Evolutionary conservation across 192 early-diverging fungal genomes (phyloP).

Genomic region (Globomyces pollinis-pini): DNA sequence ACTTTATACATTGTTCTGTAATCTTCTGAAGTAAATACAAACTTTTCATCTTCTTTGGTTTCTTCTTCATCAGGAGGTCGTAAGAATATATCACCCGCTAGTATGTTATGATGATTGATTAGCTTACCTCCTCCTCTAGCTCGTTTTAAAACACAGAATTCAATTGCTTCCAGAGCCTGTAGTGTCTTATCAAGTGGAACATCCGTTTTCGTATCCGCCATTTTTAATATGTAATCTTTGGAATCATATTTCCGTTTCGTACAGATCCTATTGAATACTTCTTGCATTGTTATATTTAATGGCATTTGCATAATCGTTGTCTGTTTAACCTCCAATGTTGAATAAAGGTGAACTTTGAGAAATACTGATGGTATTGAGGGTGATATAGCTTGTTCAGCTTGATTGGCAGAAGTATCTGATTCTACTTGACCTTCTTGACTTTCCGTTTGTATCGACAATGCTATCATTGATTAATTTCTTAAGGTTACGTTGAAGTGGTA

Average conservation of each 20-base stretch:
- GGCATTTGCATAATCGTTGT: slow-evolving; percentile 81
- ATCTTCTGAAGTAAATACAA: slow-evolving; percentile 39
- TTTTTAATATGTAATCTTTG: slow-evolving; percentile 77
- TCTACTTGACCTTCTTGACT: neutral
- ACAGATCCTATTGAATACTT: slow-evolving; percentile 80
- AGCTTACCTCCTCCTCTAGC: slow-evolving; percentile 47
- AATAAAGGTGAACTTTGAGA: slow-evolving; percentile 55
- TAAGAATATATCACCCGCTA: slow-evolving; percentile 51
- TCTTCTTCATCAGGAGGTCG: slow-evolving; percentile 45
- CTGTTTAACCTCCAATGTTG: slow-evolving; percentile 73
- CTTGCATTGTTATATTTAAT: slow-evolving; percentile 62
- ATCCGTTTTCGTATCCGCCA: slow-evolving; percentile 66
- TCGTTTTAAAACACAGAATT: slow-evolving; percentile 68
- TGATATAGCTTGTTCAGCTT: slow-evolving; percentile 10
- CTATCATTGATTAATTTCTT: neutral
- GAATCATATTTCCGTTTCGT: slow-evolving; percentile 78
- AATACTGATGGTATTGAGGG: slow-evolving; percentile 22
- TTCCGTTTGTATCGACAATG: neutral
- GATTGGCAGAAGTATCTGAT: neutral
- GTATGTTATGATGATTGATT: neutral
- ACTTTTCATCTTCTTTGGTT: slow-evolving; percentile 15
- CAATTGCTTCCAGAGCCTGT: slow-evolving; percentile 52
- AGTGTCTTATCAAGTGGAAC: slow-evolving; percentile 74
- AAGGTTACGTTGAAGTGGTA: neutral
- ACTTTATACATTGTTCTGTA: slow-evolving; percentile 47